Percentiles rank a stretch among this genome's conserved stretches.
Evolutionary conservation across 306 rosid species (phyloP).

Genomic region (Prunus salicina): DNA sequence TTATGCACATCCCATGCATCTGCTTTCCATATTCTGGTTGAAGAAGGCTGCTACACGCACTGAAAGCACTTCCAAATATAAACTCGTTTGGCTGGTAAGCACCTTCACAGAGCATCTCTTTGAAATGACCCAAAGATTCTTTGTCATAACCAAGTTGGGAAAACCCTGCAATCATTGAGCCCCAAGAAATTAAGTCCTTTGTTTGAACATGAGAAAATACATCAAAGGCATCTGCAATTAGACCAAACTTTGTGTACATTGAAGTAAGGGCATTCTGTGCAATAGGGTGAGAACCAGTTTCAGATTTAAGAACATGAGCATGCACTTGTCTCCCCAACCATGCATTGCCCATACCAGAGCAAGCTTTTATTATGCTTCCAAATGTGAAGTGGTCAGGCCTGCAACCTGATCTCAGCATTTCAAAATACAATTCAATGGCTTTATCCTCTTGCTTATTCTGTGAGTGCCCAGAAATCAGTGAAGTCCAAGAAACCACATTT

Average conservation of each 20-base stretch:
- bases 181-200: slow-evolving; percentile 78
- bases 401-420: slow-evolving; percentile 54
- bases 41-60: slow-evolving; percentile 60
- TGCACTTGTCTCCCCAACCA: slow-evolving; percentile 61
- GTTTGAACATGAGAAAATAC: slow-evolving; percentile 45
- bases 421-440: slow-evolving; percentile 52
- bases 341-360: slow-evolving; percentile 43
- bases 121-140: slow-evolving; percentile 60
- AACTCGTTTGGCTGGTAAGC: slow-evolving; percentile 61
- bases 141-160: slow-evolving; percentile 59
- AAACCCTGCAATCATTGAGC: slow-evolving; percentile 71
- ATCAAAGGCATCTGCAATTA: slow-evolving; percentile 44
- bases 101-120: slow-evolving; percentile 57
- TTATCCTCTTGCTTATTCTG: slow-evolving; percentile 48
- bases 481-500: slow-evolving; percentile 81
- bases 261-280: slow-evolving; percentile 79
- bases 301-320: slow-evolving; percentile 57
- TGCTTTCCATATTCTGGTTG: slow-evolving; percentile 69
- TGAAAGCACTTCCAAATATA: slow-evolving; percentile 61
- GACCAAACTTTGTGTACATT: slow-evolving; percentile 61
- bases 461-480: slow-evolving; percentile 63
- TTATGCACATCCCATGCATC: slow-evolving; percentile 59
- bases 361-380: slow-evolving; percentile 67
- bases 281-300: slow-evolving; percentile 41
- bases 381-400: slow-evolving; percentile 66